Conservation (phyloP, 495 filamentous ascomycete genomes). For the Monascus purpureus region DNA sequence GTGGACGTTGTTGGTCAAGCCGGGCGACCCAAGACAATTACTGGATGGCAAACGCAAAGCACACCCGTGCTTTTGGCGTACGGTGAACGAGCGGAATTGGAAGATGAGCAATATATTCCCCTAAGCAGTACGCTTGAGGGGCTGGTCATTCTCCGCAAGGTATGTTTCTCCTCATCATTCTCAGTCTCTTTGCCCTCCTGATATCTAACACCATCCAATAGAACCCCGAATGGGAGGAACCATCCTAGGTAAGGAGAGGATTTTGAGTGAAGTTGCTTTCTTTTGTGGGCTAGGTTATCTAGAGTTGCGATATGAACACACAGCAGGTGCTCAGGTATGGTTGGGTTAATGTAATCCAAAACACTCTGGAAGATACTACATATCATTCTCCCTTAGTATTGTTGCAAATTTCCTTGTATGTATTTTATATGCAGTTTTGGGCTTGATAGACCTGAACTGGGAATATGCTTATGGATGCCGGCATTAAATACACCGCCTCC, state of each 20-base stretch:
- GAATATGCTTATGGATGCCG: no score
- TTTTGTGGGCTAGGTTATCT: conserved; percentile 7
- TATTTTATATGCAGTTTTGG: neutral
- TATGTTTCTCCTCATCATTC: conserved; percentile 23
- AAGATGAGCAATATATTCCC: conserved; percentile 93
- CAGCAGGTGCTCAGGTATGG: conserved; percentile 11
- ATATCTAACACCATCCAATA: conserved; percentile 5
- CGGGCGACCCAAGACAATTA: conserved; percentile 95
- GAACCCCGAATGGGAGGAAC: conserved; percentile 42
- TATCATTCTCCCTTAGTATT: conserved; percentile 14
- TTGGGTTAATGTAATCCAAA: conserved; percentile 30
- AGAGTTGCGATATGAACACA: conserved; percentile 7
- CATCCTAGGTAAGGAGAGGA: conserved; percentile 18
- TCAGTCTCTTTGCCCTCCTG: conserved; percentile 12
- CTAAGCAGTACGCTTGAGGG: conserved; percentile 86
- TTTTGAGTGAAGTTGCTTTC: conserved; percentile 5
- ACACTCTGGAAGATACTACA: conserved; percentile 20
- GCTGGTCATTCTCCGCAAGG: conserved; percentile 91
- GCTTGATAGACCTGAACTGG: neutral
- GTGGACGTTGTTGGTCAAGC: conserved; percentile 98
- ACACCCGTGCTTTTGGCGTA: conserved; percentile 87
- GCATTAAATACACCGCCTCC: neutral
- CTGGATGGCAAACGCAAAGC: conserved; percentile 98
- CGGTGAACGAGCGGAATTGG: conserved; percentile 89
- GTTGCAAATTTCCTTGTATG: neutral